These are phyloP conservation scores for Diplodia seriata DNA, from an alignment of 2,329 filamentous ascomycete genomes.

Conservation along the genomic window DNA sequence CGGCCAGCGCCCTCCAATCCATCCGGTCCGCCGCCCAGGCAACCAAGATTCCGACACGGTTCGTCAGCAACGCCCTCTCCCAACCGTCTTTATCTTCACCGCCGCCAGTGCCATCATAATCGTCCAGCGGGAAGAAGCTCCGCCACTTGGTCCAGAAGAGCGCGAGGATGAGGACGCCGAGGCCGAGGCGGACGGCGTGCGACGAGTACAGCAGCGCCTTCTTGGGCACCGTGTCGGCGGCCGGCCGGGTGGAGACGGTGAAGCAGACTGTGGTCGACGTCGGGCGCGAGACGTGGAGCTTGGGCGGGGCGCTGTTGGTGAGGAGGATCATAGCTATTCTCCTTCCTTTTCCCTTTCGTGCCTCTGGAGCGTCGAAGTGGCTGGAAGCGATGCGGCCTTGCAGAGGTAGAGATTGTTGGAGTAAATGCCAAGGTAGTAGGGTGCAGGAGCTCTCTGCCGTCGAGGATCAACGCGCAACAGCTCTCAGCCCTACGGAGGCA, in stretches of 20 bases:
- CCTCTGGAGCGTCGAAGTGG: no score
- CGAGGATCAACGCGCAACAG: background rate
- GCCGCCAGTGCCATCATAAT: background rate
- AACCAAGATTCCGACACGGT: constrained; percentile 34
- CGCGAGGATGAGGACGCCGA: constrained; percentile 52
- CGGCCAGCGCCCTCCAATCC: constrained; percentile 49
- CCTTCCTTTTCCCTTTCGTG: background rate
- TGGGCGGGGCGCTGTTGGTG: constrained; percentile 25
- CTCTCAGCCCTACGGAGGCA: constrained; percentile 21
- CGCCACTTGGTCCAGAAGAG: constrained; percentile 44
- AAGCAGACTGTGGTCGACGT: constrained; percentile 89
- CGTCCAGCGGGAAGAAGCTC: constrained; percentile 18
- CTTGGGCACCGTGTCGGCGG: constrained; percentile 54
- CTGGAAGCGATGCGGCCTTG: background rate
- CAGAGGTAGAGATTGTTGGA: background rate
- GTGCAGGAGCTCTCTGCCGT: background rate
- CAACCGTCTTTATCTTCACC: background rate
- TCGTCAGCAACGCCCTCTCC: constrained; percentile 12
- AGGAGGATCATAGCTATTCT: constrained; percentile 19
- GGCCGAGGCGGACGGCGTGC: constrained; percentile 53
- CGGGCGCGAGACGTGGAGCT: constrained; percentile 39
- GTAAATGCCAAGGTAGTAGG: background rate
- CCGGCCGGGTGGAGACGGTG: constrained; percentile 82
- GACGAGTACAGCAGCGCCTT: constrained; percentile 52
- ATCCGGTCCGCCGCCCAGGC: constrained; percentile 49